Base-by-base conservation (phyloP, 1,139 yeast genomes). In the Diutina pseudorugosa region DNA sequence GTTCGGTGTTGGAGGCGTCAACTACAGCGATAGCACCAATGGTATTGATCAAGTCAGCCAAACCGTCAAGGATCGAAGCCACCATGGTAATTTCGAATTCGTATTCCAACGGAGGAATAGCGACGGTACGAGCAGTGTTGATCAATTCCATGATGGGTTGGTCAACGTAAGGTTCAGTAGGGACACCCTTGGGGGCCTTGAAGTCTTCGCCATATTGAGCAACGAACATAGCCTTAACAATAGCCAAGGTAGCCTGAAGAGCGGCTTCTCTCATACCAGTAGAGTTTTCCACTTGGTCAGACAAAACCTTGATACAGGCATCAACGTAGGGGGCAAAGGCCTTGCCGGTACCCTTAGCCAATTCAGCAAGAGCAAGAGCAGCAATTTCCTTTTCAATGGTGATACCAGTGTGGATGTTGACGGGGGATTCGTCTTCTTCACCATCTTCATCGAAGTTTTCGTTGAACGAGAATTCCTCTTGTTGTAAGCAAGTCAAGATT, bases 321-420 rank as follows among this genome's bases (percentile, higher is more conserved):
- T 86, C 91, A 57, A 90, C 83, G 64, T 81, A 91, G 60, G 84
- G 84, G 61, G 82, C 79, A 70, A 93, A 90, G 53, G 81, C 82
- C 57, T 80, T 82, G 61, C 90, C 89, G 52, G 96, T 85, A 59
- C 95, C 95, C 56, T 78, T 69, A 56, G 96, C 95, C 64, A 93
- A 79, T 63, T 93, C 97, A 51, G 90, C 84, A 61, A 93, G 73
- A 21, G 97, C 95, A 64, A 91, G 94, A 50, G 94, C 79, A n/a
- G 97, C 96, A 61, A 88, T 90, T 73, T 93, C 98, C 73, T 93
- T 93, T 73, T 93, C 98, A 62, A 88, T 85, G 58, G 97, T 89
- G 62, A 93, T 83, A 73, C 96, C 98, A 52, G 96, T 86, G 75
- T 90, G 90, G 59, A 91, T 91, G 60, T 87, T 84, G 65, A 87